phyloP scores from a whole-genome alignment of 495 filamentous ascomycete genomes.

The Chaetomium fimeti region DNA sequence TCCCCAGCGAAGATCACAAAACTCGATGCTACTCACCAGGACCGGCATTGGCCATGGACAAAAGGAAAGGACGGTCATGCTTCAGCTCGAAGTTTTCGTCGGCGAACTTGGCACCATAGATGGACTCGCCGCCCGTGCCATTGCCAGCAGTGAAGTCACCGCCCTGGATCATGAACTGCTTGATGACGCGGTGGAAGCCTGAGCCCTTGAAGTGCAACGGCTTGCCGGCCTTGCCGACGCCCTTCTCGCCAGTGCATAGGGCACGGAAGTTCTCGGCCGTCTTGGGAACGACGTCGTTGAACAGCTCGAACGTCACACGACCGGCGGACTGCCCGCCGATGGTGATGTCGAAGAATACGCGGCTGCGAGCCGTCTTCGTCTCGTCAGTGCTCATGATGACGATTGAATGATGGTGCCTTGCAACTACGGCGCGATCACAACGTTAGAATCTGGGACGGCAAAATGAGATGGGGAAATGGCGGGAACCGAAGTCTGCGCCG shows the following conservation, averaged over 20 bases:
- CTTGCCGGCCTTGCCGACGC: constrained; percentile 77
- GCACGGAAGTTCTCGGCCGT: constrained; percentile 95
- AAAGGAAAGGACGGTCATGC: constrained; percentile 90
- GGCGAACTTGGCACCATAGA: constrained; percentile 97
- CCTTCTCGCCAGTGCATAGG: constrained; percentile 91
- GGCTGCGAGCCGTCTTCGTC: constrained; percentile 54
- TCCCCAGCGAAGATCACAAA: too few species aligned
- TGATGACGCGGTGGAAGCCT: constrained; percentile 94
- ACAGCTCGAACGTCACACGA: constrained; percentile 80
- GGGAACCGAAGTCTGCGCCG: neutral
- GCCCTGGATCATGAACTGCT: constrained; percentile 98
- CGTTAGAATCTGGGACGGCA: neutral
- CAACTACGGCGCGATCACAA: neutral
- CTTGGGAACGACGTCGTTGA: constrained; percentile 88
- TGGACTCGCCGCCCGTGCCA: constrained; percentile 93
- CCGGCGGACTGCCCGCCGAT: constrained; percentile 69
- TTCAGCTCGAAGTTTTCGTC: constrained; percentile 95
- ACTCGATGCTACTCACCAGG: constrained; percentile 62
- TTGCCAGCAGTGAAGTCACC: constrained; percentile 96
- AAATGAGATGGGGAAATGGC: neutral
- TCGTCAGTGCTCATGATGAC: constrained; percentile 39
- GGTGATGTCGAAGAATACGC: constrained; percentile 87
- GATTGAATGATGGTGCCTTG: constrained; percentile 1
- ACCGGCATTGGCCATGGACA: constrained; percentile 97
- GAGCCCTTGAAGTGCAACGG: constrained; percentile 89